Base-by-base conservation (phyloP, 345 rosid species). In the Rhodamnia argentea region DNA sequence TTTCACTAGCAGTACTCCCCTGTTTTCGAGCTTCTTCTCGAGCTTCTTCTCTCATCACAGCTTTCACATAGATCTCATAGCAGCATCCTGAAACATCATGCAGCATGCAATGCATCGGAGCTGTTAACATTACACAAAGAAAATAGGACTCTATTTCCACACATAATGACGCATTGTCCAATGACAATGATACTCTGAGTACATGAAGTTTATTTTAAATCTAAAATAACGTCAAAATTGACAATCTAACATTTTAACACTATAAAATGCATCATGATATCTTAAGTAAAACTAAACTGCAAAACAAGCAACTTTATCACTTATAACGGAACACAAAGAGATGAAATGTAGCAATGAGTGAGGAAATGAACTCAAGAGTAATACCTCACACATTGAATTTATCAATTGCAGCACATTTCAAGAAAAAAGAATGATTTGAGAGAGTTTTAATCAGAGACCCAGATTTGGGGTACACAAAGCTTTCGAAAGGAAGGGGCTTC, bases 11-110 rank as follows among this genome's bases (percentile, higher is more conserved):
- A 7, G 78, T 37, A 52, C 57, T 42, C 5, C 86, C 90, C 87
- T 92, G 88, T 88, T 83, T 91, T 87, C 95, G 88, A 86, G 95
- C 95, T 88, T 94, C 96, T 93, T 96, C 94, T 87, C 95, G 88
- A 86, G 95, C 95, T 88, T 94, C 96, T 93, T 96, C 94, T 82
- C 93, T 91, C 98, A 92, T 93, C 3, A 86, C 86, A 26, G 96
- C 93, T 91, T 83, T 94, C 78, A 92, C 98, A 87, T 94, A 98
- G 85, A 98, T 94, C 91, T 96, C 99, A 86, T 95, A 96, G 95
- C 98, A 93, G 90, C 98, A 98, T 32, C 99, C 99, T 98, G 94
- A 76, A 81, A 87, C 5, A 42, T 47, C 16, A 40, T 52, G 53
- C 76, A 15, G 26, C 18, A 76, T 85, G 83, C 44, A 84, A 58